Percentiles rank a stretch among this genome's conserved stretches.
These are phyloP conservation scores for Thuja plicata DNA, from an alignment of 83 land plant genomes.

Conservation along the genomic window DNA sequence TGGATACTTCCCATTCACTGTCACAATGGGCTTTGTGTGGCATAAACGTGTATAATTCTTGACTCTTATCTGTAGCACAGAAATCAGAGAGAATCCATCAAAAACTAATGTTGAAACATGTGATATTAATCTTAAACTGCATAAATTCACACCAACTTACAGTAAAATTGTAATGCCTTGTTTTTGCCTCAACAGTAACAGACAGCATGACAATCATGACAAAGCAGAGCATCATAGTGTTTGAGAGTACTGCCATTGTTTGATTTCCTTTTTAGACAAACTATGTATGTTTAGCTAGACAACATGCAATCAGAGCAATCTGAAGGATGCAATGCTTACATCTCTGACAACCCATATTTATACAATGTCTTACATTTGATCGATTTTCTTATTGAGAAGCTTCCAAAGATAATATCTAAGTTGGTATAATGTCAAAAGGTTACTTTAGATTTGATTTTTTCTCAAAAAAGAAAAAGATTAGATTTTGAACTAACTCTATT, in stretches of 20 bases:
- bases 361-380: not conserved
- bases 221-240: not conserved
- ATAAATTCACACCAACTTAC: not conserved
- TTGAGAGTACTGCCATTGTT: not conserved
- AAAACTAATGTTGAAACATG: not conserved
- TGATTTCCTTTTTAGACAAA: not conserved
- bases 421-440: not conserved
- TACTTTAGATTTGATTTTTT: not conserved
- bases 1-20: too few relatives aligned
- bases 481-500: not conserved
- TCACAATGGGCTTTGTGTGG: too few relatives aligned
- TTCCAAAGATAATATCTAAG: not conserved
- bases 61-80: too few relatives aligned
- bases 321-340: not conserved
- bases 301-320: not conserved
- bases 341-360: not conserved
- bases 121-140: not conserved
- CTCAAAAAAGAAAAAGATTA: too few relatives aligned
- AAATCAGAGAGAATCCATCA: not conserved
- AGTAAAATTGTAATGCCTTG: not conserved
- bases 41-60: too few relatives aligned
- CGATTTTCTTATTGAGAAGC: not conserved
- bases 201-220: not conserved
- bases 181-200: not conserved
- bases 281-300: not conserved